Conservation (phyloP, 2,329 filamentous ascomycete species). For the Fusarium cyanostomum region DNA sequence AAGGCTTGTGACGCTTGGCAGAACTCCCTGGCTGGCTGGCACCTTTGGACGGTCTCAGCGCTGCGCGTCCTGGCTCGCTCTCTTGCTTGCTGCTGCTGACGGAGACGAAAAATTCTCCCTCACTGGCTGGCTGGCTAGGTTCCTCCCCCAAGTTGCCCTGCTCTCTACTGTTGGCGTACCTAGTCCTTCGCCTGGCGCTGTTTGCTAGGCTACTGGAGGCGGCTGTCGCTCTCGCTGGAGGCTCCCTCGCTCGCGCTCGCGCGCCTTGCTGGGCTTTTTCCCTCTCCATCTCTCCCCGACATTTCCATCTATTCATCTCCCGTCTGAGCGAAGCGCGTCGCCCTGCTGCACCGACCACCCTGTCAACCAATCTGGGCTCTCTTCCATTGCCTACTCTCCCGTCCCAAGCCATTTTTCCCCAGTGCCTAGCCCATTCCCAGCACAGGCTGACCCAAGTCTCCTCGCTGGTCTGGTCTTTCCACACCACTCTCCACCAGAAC, state of each 20-base stretch:
- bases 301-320: constrained; percentile 37
- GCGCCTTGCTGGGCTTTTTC: constrained; percentile 36
- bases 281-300: constrained; percentile 35
- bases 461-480: constrained; percentile 44
- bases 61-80: constrained; percentile 37
- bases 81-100: constrained; percentile 25
- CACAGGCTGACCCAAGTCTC: constrained; percentile 34
- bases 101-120: constrained; percentile 49
- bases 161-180: constrained; percentile 32
- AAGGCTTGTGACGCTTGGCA: constrained; percentile 14
- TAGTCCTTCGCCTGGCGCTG: constrained; percentile 10
- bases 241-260: constrained; percentile 23
- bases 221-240: constrained; percentile 20
- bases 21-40: constrained; percentile 25
- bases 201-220: constrained; percentile 29
- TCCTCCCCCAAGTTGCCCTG: constrained; percentile 14
- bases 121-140: constrained; percentile 32
- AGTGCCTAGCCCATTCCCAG: constrained; percentile 32
- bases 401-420: constrained; percentile 8
- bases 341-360: constrained; percentile 36
- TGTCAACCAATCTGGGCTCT: constrained; percentile 37
- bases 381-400: constrained; percentile 34
- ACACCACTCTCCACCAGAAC: constrained; percentile 52
- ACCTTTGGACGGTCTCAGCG: constrained; percentile 38
- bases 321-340: constrained; percentile 37